Evolutionary conservation across 2,329 filamentous ascomycete genomes (phyloP).

Genomic region (Trichophyton simii): DNA sequence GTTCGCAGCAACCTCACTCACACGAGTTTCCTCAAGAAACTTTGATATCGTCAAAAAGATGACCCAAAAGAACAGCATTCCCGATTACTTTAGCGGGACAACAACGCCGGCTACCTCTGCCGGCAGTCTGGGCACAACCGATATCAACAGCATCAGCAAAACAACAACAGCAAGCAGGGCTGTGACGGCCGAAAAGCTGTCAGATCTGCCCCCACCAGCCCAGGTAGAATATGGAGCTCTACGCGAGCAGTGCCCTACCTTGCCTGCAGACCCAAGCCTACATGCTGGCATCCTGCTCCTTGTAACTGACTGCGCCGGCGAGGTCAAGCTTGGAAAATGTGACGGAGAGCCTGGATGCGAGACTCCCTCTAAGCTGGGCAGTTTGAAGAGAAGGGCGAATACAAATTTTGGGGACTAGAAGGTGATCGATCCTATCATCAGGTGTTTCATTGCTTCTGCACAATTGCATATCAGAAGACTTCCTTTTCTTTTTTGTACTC

Average conservation of each 20-base stretch:
- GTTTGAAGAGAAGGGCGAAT: neutral
- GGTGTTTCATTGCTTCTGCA: too few relatives aligned
- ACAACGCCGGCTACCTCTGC: neutral
- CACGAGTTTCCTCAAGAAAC: neutral
- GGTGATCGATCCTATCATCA: neutral
- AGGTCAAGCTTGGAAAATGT: constrained; percentile 10
- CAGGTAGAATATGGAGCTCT: neutral
- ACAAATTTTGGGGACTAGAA: neutral
- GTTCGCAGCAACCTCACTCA: neutral
- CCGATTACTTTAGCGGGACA: neutral
- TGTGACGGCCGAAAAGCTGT: neutral
- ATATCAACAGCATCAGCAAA: neutral
- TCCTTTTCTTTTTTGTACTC: neutral
- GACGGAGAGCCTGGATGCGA: constrained; percentile 8
- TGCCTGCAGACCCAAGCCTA: constrained; percentile 9
- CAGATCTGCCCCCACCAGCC: neutral
- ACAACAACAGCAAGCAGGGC: neutral
- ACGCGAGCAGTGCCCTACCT: neutral
- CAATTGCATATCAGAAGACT: neutral
- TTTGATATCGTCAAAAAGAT: neutral
- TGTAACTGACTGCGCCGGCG: constrained; percentile 12
- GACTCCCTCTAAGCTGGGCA: neutral
- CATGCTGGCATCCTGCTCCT: constrained; percentile 13
- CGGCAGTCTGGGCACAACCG: neutral
- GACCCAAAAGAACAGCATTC: neutral